phyloP scores from a whole-genome alignment of 331 rosid genomes.

The Erythrophleum ivorense region DNA sequence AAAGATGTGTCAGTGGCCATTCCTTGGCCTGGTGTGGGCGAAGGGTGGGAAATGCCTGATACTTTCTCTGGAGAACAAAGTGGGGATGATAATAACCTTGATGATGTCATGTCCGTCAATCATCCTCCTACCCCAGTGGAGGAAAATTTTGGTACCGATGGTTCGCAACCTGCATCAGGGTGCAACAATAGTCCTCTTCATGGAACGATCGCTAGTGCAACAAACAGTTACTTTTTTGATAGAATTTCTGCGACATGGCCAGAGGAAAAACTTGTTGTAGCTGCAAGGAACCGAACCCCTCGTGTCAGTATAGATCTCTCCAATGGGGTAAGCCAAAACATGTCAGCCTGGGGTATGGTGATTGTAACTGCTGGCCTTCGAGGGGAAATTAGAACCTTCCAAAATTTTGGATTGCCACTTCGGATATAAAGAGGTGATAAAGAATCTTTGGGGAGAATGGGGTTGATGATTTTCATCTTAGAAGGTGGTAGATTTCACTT shows the following conservation, averaged over 20 bases:
- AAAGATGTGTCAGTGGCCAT: slow-evolving; percentile 81
- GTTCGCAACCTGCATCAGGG: slow-evolving; percentile 57
- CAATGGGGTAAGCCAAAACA: slow-evolving; percentile 53
- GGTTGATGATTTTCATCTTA: slow-evolving; percentile 38
- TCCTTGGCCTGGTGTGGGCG: slow-evolving; percentile 79
- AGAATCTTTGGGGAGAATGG: slow-evolving; percentile 36
- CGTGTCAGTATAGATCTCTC: slow-evolving; percentile 59
- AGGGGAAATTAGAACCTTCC: slow-evolving; percentile 85
- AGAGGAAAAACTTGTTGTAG: slow-evolving; percentile 65
- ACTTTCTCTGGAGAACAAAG: slow-evolving; percentile 42
- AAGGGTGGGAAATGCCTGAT: slow-evolving; percentile 60
- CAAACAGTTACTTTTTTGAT: slow-evolving; percentile 76
- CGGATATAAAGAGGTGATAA: slow-evolving; percentile 50
- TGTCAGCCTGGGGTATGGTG: slow-evolving; percentile 85
- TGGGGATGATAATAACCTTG: slow-evolving; percentile 50
- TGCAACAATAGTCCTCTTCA: slow-evolving; percentile 75
- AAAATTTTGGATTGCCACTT: slow-evolving; percentile 82
- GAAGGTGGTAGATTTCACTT: slow-evolving; percentile 34
- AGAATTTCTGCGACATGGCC: slow-evolving; percentile 88
- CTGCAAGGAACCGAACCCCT: slow-evolving; percentile 63
- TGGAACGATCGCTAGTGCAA: slow-evolving; percentile 77
- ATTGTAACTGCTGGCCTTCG: slow-evolving; percentile 81
- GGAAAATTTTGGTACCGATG: slow-evolving; percentile 55
- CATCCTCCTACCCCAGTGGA: slow-evolving; percentile 91
- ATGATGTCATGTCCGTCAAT: slow-evolving; percentile 69